Evolutionary conservation across 208 protist species (phyloP), one percentile per base, ranked within the genome.

Genomic region (Trypanosomatidae sp.): DNA sequence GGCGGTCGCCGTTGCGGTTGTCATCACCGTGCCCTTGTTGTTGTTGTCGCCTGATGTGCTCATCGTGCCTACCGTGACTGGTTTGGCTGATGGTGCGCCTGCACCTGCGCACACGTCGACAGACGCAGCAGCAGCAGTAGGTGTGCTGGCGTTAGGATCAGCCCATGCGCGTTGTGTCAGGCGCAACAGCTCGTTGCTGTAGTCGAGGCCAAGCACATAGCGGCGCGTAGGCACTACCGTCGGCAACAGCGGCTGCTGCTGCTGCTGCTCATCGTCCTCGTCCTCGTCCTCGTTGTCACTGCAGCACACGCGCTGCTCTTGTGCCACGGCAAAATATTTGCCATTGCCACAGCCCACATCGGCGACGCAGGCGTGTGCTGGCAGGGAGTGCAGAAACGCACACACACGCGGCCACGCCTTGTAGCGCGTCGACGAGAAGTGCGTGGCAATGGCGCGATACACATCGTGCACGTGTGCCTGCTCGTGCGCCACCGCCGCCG

Each of bases 301-400:
- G 8, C 18, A 16, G 19, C 4, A 8, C 22, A 21, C 18, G 13
- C 33, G 3, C 7, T 48, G 37, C 1, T 43, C 45, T 33, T 66
- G 57, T 6, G 49, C 58, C 10, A 45, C 33, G 1, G 55, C 41
- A 53, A 94, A 80, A 58, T 89, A 89, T 58, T 92, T 94, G 5
- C 87, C 87, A 48, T 94, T 94, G 18, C 87, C 87, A 46, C 82
- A 90, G 22, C 87, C 87, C 11, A 89, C 61, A 52, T 94, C 87
- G 0, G 66, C 76, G 6, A 91, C 51, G n/a, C 85, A 6, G 13
- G 65, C 49, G 61, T 69, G 72, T 15, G 68, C 55, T 10, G 78
- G 75, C 2, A 86, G 55, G 0, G 54, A 38, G 25, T 79, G 65
- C 23, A 92, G 50, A 52, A 94, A 94, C 7, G 43, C 38, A 5